Base-by-base conservation (phyloP, 2,329 filamentous ascomycete genomes). In the Microthyrium microscopicum region DNA sequence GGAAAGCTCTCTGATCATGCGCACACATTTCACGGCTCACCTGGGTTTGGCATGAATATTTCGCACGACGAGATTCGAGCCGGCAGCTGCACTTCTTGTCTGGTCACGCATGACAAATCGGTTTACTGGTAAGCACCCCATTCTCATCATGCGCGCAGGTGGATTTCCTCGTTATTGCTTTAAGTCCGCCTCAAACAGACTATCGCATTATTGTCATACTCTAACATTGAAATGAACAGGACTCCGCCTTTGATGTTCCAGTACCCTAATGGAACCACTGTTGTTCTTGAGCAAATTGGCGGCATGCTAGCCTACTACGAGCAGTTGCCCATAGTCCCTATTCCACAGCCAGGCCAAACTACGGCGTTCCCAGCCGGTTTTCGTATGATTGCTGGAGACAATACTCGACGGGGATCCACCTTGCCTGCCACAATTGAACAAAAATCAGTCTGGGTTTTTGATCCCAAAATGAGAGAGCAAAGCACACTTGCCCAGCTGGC, bases 351-450 rank as follows among this genome's bases (percentile, higher is more conserved):
- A n/a, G n/a, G n/a, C n/a, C n/a, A n/a, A n/a, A n/a, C n/a, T n/a
- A n/a, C n/a, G n/a, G 75, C 80, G 1, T 93, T 91, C 59, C 83
- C 82, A 1, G 49, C 66, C 9, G 68, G 70, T 29, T 91, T 93
- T 59, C 66, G 71, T 40, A 91, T 93, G 80, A 60, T 94, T 44
- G 73, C 83, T 29, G 84, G 84, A 22, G 68, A 77, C 54, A 74
- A 65, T 36, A 56, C 56, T 13, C 69, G 72, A 42, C 75, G 80
- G 40, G 71, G 71, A 47, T 91, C 80, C 56, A 70, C 69, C 8
- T 15, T 34, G 36, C 70, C 75, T 0, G 67, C 81, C 41, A 75
- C 75, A 3, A 70, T 71, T 44, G 61, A 70, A 25, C 66, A 70
- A 17, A 81, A 83, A 56, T 83, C 80, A 9, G 41, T 55, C 17